Conservation (phyloP, 139 green algal genomes). For the Bryopsis sp. region DNA sequence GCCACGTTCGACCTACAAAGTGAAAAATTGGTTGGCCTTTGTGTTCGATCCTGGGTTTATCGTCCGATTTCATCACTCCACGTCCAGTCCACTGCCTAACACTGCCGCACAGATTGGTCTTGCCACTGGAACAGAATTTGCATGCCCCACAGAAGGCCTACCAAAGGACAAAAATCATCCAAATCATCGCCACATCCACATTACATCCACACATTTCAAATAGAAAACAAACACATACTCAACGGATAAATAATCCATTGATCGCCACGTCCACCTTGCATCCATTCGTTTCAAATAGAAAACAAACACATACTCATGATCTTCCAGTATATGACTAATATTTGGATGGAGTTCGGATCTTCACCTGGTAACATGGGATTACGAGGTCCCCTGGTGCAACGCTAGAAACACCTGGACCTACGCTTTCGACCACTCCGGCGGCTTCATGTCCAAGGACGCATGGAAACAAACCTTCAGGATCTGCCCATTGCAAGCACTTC, state of each 20-base stretch:
- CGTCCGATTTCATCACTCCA: constrained; percentile 89
- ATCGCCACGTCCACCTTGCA: too few species aligned
- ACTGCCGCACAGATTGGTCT: constrained; percentile 88
- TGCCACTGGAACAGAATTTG: constrained; percentile 89
- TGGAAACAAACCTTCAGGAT: constrained; percentile 73
- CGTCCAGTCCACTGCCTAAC: constrained; percentile 66
- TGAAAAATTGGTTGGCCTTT: constrained; percentile 84
- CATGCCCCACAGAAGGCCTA: constrained; percentile 77
- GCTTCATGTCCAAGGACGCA: constrained; percentile 97
- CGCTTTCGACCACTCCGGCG: constrained; percentile 88
- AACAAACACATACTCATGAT: too few species aligned
- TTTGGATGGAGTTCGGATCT: background rate
- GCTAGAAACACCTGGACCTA: constrained; percentile 72
- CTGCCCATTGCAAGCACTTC: background rate
- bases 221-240: too few species aligned
- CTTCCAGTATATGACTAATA: background rate
- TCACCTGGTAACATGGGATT: constrained; percentile 85
- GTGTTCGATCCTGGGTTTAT: constrained; percentile 66
- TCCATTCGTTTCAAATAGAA: too few species aligned
- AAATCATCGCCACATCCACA: too few species aligned
- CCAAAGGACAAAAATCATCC: too few species aligned
- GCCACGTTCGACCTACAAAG: too few species aligned
- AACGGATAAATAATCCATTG: too few species aligned
- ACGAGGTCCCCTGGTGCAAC: constrained; percentile 83
- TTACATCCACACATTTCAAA: too few species aligned